Conservation (phyloP, 306 rosid species). For the Trifolium pratense region DNA sequence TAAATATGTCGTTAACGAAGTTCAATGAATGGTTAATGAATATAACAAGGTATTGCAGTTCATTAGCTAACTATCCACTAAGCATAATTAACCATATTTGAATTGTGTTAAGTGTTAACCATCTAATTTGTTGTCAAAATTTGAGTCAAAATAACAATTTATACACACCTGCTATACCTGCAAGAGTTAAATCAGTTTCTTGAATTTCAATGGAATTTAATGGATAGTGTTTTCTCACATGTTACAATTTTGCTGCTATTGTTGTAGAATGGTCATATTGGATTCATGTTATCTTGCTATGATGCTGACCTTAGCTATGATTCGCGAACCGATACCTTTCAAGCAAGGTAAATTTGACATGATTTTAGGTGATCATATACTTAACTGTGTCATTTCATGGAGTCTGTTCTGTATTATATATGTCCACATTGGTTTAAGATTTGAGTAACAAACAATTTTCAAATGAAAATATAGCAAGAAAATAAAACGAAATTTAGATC, state of each 20-base stretch:
- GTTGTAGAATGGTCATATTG: conserved; percentile 85
- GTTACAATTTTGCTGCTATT: conserved; percentile 38
- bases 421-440: conserved; percentile 1
- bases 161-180: no score
- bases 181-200: no score
- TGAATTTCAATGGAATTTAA: background rate
- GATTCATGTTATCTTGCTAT: conserved; percentile 89
- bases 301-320: conserved; percentile 88
- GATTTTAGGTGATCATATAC: conserved; percentile 17
- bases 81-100: no score
- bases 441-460: conserved; percentile 3
- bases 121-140: no score
- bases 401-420: background rate
- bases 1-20: background rate
- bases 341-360: conserved; percentile 73
- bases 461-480: background rate
- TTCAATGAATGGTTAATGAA: background rate
- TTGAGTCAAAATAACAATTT: background rate
- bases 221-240: conserved; percentile 15
- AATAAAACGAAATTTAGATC: no score
- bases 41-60: no score
- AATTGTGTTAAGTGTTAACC: no score
- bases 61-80: no score
- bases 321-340: conserved; percentile 64
- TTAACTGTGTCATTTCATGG: background rate